Evolutionary conservation across 495 filamentous ascomycete genomes (phyloP), one percentile per base, ranked within the genome.

Genomic region (Aspergillus funiculosus): DNA sequence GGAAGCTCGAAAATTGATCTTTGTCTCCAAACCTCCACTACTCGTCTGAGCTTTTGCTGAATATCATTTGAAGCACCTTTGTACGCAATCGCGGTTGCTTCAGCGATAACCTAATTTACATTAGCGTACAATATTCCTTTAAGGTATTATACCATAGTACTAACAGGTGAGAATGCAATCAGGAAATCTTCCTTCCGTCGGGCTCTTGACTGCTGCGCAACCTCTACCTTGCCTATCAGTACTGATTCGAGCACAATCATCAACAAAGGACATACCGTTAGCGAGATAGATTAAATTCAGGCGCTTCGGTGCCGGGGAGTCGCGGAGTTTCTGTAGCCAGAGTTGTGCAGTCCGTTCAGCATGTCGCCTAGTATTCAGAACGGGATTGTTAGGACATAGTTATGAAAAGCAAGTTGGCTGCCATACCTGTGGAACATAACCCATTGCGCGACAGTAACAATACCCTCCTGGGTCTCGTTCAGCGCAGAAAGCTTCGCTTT

Each of bases 391-490:
- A 70, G 60, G 36, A 48, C 18, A 24, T 27, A 10, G 42, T 46
- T 39, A 56, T 43, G 18, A 34, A 34, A 32, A 24, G 25, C 17
- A 18, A 5, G 13, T 4, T 20, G 34, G 26, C 19, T 32, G 43
- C 47, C 51, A 56, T 85, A 94, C 90, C 89, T 82, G 68, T 99
- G 89, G 62, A 97, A 99, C 85, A 97, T 89, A 45, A 99, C 86
- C 94, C 94, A 99, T 83, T 96, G 90, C 32, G 89, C 84, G 39
- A 94, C 89, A 36, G 87, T 86, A 35, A 94, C 87, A 56, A 97
- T 95, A 68, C 86, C 88, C 54, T 97, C 92, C 61, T 97, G 89
- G 9, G 86, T 89, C 71, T 98, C 92, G 68, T 94, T 95, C 35
- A 99, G 77, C 28, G 87, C 83, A 20, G 89, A 92, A 20, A 99